Percentiles rank a stretch among this genome's conserved stretches.
Conservation (phyloP, 2,329 filamentous ascomycete species). For the Lomentospora prolificans region DNA sequence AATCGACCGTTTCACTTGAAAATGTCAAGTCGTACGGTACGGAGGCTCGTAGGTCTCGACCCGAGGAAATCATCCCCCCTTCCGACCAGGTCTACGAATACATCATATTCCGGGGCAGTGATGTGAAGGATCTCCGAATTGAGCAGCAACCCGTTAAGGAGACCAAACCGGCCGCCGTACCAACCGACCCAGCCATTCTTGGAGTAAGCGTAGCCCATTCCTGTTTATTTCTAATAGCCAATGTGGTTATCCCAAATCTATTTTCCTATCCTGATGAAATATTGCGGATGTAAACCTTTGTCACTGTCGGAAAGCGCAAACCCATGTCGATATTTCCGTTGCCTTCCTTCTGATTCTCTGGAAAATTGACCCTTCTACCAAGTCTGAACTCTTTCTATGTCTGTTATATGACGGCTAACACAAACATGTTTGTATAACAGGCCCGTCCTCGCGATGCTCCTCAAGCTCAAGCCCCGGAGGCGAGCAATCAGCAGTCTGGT, state of each 20-base stretch:
- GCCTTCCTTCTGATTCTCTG: constrained; percentile 92
- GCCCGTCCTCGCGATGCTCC: constrained; percentile 11
- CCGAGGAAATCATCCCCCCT: constrained; percentile 71
- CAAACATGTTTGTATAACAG: constrained; percentile 2
- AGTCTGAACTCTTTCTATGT: constrained; percentile 4
- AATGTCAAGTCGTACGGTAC: constrained; percentile 93
- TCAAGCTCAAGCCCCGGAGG: neutral
- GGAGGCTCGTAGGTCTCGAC: constrained; percentile 73
- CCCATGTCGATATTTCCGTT: constrained; percentile 95
- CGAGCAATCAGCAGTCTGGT: neutral
- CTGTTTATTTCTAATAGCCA: neutral
- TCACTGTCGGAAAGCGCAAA: constrained; percentile 86
- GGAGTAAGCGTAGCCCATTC: constrained; percentile 62
- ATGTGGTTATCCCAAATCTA: neutral
- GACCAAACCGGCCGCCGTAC: constrained; percentile 65
- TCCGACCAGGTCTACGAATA: constrained; percentile 93
- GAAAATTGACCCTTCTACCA: constrained; percentile 10
- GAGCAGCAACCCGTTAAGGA: constrained; percentile 72
- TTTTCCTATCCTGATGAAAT: constrained; percentile 66
- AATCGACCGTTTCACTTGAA: constrained; percentile 91
- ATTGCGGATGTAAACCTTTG: constrained; percentile 92
- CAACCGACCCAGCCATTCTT: constrained; percentile 92
- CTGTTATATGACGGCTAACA: constrained; percentile 8
- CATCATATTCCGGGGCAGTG: constrained; percentile 95
- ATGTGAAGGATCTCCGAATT: constrained; percentile 95